phyloP scores from a whole-genome alignment of 768 basidiomycete genomes.

The Tubosaeta brunneosetosa region DNA sequence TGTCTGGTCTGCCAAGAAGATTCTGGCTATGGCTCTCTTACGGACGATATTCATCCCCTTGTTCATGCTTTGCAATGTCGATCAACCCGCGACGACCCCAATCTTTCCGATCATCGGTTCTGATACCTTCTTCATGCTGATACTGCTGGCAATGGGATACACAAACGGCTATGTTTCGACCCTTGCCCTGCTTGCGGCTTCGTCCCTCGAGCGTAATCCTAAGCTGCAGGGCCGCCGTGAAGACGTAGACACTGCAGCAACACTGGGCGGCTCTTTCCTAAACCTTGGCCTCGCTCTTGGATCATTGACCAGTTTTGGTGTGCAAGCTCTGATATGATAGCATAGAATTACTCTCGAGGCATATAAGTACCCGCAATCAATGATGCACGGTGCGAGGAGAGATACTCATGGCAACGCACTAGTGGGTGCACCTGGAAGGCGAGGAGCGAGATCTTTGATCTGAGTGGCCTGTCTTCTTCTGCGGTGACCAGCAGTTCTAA shows the following conservation, averaged over 20 bases:
- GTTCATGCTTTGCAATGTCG: slow-evolving; percentile 86
- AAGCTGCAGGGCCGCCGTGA: slow-evolving; percentile 61
- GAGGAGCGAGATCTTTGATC: slow-evolving; percentile 65
- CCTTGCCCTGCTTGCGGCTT: slow-evolving; percentile 75
- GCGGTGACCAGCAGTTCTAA: slow-evolving; percentile 74
- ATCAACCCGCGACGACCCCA: slow-evolving; percentile 36
- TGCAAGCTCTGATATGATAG: slow-evolving; percentile 23
- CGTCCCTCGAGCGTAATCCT: slow-evolving; percentile 77
- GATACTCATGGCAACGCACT: slow-evolving; percentile 17
- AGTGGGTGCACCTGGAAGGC: slow-evolving; percentile 59
- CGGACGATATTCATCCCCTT: slow-evolving; percentile 82
- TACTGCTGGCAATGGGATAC: slow-evolving; percentile 69
- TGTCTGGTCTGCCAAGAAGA: slow-evolving; percentile 62
- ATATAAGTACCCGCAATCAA: neutral
- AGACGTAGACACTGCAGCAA: slow-evolving; percentile 84
- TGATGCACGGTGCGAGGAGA: neutral
- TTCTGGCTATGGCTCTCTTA: slow-evolving; percentile 58
- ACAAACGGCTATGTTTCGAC: slow-evolving; percentile 81
- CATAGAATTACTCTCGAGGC: no score
- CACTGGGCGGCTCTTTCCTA: slow-evolving; percentile 72
- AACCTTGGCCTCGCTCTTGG: slow-evolving; percentile 73
- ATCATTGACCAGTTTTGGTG: slow-evolving; percentile 77
- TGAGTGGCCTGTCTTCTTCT: slow-evolving; percentile 62
- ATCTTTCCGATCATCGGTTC: slow-evolving; percentile 56
- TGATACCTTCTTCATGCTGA: slow-evolving; percentile 68